phyloP scores from a whole-genome alignment of 441 rosid genomes.

The Euphorbia celastroides region DNA sequence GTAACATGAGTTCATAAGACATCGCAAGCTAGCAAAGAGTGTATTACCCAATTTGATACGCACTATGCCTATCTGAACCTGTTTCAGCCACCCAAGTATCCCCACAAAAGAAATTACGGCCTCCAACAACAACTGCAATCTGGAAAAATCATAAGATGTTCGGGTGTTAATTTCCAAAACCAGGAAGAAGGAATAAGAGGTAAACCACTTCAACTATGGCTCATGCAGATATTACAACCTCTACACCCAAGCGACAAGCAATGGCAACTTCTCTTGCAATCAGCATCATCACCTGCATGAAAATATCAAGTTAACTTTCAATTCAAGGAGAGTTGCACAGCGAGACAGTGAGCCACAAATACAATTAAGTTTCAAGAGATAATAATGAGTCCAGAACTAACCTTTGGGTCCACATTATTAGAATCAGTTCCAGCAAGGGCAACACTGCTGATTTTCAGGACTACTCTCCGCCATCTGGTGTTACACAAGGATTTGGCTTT shows the following conservation, averaged over 20 bases:
- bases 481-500: slow-evolving; percentile 42
- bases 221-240: slow-evolving; percentile 32
- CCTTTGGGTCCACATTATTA: slow-evolving; percentile 80
- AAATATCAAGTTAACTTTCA: slow-evolving; percentile 10
- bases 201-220: background rate
- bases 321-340: background rate
- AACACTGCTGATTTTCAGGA: slow-evolving; percentile 76
- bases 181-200: background rate
- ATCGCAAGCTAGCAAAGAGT: background rate
- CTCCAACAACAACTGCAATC: slow-evolving; percentile 88
- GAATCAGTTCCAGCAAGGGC: slow-evolving; percentile 63
- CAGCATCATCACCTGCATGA: slow-evolving; percentile 50
- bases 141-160: slow-evolving; percentile 17
- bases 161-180: background rate
- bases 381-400: slow-evolving; percentile 16
- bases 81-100: slow-evolving; percentile 71
- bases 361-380: background rate
- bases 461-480: slow-evolving; percentile 81
- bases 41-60: slow-evolving; percentile 79
- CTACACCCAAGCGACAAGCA: slow-evolving; percentile 69
- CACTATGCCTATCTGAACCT: slow-evolving; percentile 74
- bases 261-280: slow-evolving; percentile 74
- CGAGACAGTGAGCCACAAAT: background rate
- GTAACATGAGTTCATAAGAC: background rate
- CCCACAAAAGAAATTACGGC: slow-evolving; percentile 84